phyloP scores from a whole-genome alignment of 1,139 yeast species.

The Saccharomyces hybrid region DNA sequence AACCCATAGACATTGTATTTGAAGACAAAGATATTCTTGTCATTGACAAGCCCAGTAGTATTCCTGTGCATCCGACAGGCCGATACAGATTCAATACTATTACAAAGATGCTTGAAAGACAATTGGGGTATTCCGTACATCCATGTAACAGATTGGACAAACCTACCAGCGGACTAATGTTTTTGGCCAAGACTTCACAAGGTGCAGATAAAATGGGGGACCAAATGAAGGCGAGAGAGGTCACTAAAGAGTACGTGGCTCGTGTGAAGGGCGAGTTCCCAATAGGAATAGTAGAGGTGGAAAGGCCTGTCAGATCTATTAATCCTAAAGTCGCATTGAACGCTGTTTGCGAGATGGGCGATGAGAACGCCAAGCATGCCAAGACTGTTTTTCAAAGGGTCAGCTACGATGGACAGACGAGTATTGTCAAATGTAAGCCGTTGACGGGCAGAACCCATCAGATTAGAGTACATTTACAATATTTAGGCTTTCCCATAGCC shows the following conservation, averaged over 20 bases:
- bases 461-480: conserved; percentile 85
- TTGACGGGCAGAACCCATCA: conserved; percentile 93
- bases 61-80: conserved; percentile 96
- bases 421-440: conserved; percentile 78
- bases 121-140: conserved; percentile 55
- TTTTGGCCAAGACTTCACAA: conserved; percentile 72
- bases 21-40: conserved; percentile 77
- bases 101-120: conserved; percentile 71
- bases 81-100: conserved; percentile 80
- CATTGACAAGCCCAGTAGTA: conserved; percentile 88
- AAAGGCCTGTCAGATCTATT: conserved; percentile 61
- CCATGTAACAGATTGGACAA: conserved; percentile 90
- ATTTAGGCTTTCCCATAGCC: conserved; percentile 81
- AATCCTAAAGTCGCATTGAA: conserved; percentile 78
- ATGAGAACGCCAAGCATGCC: conserved; percentile 58
- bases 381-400: conserved; percentile 37
- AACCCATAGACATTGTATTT: conserved; percentile 61
- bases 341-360: conserved; percentile 42
- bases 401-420: conserved; percentile 41
- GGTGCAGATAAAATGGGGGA: conserved; percentile 74
- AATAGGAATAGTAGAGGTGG: conserved; percentile 43
- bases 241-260: conserved; percentile 78
- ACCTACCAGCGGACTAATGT: conserved; percentile 89
- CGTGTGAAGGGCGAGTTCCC: conserved; percentile 85
- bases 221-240: conserved; percentile 68